These are phyloP conservation scores for Setomelanomma holmii DNA, from an alignment of 2,329 filamentous ascomycete genomes.

Conservation along the genomic window DNA sequence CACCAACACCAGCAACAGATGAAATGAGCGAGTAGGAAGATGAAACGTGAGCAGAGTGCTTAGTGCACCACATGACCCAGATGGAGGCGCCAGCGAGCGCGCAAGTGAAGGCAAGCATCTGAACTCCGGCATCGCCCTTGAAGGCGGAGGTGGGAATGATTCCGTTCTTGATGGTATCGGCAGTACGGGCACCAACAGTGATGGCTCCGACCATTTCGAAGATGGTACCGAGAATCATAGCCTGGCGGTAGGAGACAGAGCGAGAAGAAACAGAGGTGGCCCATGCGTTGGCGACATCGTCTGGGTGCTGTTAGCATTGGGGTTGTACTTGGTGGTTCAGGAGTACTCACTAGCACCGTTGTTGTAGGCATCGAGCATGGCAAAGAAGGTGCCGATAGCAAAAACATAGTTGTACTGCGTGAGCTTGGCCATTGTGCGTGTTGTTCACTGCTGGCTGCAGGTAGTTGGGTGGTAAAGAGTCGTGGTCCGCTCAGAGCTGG, in stretches of 20 bases:
- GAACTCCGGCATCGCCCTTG: conserved; percentile 55
- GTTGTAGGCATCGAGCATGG: conserved; percentile 78
- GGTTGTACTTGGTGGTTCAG: neutral
- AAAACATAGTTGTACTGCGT: conserved; percentile 71
- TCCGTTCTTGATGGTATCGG: conserved; percentile 80
- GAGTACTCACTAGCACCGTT: conserved; percentile 74
- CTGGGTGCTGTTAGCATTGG: conserved; percentile 40
- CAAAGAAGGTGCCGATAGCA: conserved; percentile 77
- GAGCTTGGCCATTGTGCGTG: conserved; percentile 29
- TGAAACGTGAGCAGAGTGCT: conserved; percentile 71
- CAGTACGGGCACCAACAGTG: conserved; percentile 60
- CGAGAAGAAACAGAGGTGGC: conserved; percentile 83
- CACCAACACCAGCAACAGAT: conserved; percentile 56
- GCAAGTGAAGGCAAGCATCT: conserved; percentile 64
- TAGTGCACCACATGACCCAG: conserved; percentile 84
- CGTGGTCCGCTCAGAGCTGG: conserved; percentile 23
- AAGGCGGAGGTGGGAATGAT: conserved; percentile 58
- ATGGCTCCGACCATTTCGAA: conserved; percentile 58
- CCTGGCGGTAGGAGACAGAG: conserved; percentile 73
- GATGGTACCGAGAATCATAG: conserved; percentile 55
- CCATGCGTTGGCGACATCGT: conserved; percentile 87
- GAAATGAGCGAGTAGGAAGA: conserved; percentile 63
- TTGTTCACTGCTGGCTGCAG: conserved; percentile 18
- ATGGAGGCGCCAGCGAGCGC: conserved; percentile 68
- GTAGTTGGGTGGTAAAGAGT: conserved; percentile 20